Evolutionary conservation across 2,329 filamentous ascomycete genomes (phyloP), one percentile per base, ranked within the genome.

Genomic region (Passalora sequoiae): DNA sequence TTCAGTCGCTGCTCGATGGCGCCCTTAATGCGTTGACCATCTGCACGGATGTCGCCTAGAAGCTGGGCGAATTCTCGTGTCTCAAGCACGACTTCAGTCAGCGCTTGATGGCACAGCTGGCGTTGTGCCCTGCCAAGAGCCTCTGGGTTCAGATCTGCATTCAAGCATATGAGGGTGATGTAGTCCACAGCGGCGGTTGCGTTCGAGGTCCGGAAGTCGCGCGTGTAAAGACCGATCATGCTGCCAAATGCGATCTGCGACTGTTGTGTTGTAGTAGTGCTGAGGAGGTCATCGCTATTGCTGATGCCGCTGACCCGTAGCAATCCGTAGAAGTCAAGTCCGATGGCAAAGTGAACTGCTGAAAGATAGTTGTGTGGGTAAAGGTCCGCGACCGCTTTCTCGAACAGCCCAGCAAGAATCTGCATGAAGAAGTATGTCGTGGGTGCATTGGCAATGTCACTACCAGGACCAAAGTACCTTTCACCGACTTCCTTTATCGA

Each of bases 401-500:
- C 92, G 56, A 94, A 98, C 77, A 96, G 83, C 53, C 92, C 92
- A 21, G 86, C 83, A 38, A 97, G 72, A 30, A 94, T 78, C 63
- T 95, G 89, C 53, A 98, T 78, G 67, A 94, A 89, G 70, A 98
- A 96, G 69, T 84, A 95, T 61, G 91, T 89, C 60, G 86, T 89
- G 55, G 89, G 92, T 50, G 82, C 83, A 54, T 84, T 85, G 49
- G 78, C 78, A 22, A 86, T 85, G 47, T 94, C 89, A n/a, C 78
- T 74, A 40, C 81, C 81, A 65, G 91, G 89, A 57, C 84, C 80
- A 67, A 97, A 98, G 66, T 95, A 88, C 60, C 89, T 84, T 55
- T 87, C 80, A 8, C 91, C 91, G 60, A 98, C 94, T 56, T 96
- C 89, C 44, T 78, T 75, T 51, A 98, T 85, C 51, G 85, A 89